These are phyloP conservation scores for Cladosporium sp. DNA, from an alignment of 2,329 filamentous ascomycete genomes.

Conservation along the genomic window DNA sequence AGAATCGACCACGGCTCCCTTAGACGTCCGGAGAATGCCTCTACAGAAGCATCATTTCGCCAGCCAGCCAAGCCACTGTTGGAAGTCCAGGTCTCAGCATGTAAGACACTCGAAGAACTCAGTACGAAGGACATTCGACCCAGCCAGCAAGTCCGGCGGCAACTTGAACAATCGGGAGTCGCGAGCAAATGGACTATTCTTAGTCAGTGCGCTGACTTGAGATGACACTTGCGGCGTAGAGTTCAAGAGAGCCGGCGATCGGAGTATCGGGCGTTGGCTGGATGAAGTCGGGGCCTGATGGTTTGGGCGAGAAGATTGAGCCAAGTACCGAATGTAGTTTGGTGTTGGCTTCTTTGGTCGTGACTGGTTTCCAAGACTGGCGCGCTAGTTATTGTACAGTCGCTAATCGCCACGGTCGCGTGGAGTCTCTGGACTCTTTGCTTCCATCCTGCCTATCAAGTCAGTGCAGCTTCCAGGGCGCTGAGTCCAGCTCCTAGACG, in stretches of 20 bases:
- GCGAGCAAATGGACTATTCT: neutral
- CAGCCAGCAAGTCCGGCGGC: neutral
- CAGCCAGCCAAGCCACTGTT: neutral
- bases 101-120: neutral
- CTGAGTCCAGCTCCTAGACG: neutral
- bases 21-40: neutral
- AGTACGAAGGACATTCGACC: neutral
- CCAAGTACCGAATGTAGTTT: neutral
- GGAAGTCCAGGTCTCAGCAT: neutral
- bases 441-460: neutral
- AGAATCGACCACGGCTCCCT: neutral
- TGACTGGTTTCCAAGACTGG: neutral
- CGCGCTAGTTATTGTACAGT: neutral
- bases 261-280: constrained; percentile 3
- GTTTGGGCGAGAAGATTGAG: neutral
- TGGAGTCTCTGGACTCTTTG: neutral
- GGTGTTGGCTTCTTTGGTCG: neutral
- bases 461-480: neutral
- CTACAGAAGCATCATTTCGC: neutral
- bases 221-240: neutral
- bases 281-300: neutral
- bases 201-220: neutral
- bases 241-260: neutral
- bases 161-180: neutral
- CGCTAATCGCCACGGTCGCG: neutral